These are phyloP conservation scores for Trichoderma afroharzianum DNA, from an alignment of 2,329 filamentous ascomycete species.

Conservation along the genomic window DNA sequence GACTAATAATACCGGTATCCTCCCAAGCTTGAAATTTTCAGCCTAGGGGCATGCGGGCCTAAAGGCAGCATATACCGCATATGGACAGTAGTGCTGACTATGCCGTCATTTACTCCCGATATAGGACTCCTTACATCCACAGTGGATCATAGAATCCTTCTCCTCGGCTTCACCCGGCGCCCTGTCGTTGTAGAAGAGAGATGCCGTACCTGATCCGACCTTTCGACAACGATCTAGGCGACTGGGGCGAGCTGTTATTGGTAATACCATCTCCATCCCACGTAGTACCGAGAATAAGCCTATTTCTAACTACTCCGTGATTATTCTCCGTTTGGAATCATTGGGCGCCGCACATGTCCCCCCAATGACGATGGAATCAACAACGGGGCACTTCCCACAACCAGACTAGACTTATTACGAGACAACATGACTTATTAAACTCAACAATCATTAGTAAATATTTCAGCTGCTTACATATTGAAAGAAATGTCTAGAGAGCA, in stretches of 20 bases:
- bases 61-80: background rate
- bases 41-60: background rate
- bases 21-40: background rate
- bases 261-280: background rate
- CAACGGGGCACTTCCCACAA: background rate
- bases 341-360: background rate
- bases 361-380: background rate
- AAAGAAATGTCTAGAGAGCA: background rate
- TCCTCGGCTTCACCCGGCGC: background rate
- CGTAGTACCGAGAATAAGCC: background rate
- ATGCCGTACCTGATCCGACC: background rate
- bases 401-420: background rate
- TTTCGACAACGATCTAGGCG: background rate
- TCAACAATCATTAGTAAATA: background rate
- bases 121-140: background rate
- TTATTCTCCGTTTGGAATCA: background rate
- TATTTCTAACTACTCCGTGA: background rate
- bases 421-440: background rate
- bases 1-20: background rate
- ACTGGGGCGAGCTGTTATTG: background rate
- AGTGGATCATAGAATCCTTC: background rate
- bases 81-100: slow-evolving; percentile 1
- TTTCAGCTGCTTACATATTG: background rate
- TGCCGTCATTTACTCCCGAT: background rate
- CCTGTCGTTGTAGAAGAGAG: background rate